Conservation (phyloP, 805 yeast genomes). For the Hanseniaspora mollemarum region DNA sequence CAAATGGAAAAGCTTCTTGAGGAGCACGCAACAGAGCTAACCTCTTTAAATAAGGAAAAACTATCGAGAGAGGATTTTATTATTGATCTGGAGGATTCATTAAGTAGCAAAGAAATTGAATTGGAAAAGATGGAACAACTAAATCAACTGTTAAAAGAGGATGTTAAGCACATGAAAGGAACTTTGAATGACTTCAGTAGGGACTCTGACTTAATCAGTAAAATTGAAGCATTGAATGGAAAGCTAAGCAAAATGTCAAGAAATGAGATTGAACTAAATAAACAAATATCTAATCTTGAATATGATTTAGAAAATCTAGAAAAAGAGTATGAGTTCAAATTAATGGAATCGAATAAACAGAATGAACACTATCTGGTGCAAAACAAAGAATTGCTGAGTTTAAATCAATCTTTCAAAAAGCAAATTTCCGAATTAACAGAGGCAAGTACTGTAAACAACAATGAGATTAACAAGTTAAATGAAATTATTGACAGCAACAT, state of each 20-base stretch:
- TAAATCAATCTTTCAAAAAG: conserved; percentile 36
- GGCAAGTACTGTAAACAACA: conserved; percentile 47
- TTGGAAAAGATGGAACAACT: conserved; percentile 39
- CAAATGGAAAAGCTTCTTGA: conserved; percentile 43
- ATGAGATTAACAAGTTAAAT: conserved; percentile 48
- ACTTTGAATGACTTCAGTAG: conserved; percentile 34
- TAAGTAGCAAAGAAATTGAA: conserved; percentile 48
- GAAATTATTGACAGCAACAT: conserved; percentile 36
- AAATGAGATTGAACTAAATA: conserved; percentile 54
- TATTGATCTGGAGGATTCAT: conserved; percentile 41
- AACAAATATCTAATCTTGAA: conserved; percentile 49
- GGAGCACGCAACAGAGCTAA: conserved; percentile 40
- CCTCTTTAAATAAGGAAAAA: conserved; percentile 43
- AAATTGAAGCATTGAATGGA: conserved; percentile 43
- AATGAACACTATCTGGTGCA: conserved; percentile 34
- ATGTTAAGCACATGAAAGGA: conserved; percentile 41
- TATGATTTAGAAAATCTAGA: conserved; percentile 49
- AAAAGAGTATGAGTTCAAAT: conserved; percentile 31
- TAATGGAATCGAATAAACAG: conserved; percentile 34
- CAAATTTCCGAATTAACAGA: conserved; percentile 49
- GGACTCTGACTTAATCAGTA: conserved; percentile 38
- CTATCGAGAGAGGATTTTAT: conserved; percentile 44
- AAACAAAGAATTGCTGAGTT: conserved; percentile 34
- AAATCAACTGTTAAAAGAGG: conserved; percentile 44
- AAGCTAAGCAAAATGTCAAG: conserved; percentile 46